These are phyloP conservation scores for Aspergillus sp. DNA, from an alignment of 2,329 filamentous ascomycete genomes.

Conservation along the genomic window DNA sequence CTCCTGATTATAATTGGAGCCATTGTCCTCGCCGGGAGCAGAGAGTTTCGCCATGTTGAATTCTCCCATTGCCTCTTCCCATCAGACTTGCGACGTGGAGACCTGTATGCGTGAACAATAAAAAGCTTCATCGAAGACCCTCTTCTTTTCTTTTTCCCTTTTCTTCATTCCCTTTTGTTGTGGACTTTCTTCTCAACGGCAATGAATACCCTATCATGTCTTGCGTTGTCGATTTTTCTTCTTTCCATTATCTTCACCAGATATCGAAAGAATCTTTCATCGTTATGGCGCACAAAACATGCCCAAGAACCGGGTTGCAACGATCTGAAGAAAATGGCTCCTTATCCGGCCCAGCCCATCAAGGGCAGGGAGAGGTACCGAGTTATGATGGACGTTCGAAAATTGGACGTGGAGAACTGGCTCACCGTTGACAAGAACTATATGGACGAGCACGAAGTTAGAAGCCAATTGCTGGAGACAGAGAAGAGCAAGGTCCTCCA, in stretches of 20 bases:
- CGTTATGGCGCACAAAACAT: conserved; percentile 13
- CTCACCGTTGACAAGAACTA: conserved; percentile 52
- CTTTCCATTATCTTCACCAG: conserved; percentile 31
- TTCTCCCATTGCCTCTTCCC: conserved; percentile 12
- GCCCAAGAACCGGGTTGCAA: conserved; percentile 19
- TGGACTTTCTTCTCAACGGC: conserved; percentile 20
- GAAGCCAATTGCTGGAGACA: conserved; percentile 43
- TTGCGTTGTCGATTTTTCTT: conserved; percentile 32
- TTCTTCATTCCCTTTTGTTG: conserved; percentile 9
- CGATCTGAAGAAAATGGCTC: conserved; percentile 38
- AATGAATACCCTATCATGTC: conserved; percentile 37
- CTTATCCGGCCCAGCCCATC: conserved; percentile 43
- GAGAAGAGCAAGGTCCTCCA: conserved; percentile 48
- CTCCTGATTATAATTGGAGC: conserved; percentile 24
- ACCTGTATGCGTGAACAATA: conserved; percentile 15
- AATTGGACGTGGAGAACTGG: conserved; percentile 51
- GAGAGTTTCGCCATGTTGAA: conserved; percentile 21
- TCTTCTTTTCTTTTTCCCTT: conserved; percentile 13
- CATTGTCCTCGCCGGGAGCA: conserved; percentile 21
- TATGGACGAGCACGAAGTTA: conserved; percentile 46
- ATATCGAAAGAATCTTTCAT: conserved; percentile 24
- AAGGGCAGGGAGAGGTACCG: conserved; percentile 43
- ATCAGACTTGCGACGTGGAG: conserved; percentile 20
- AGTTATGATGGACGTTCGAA: conserved; percentile 52
- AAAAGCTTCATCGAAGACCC: conserved; percentile 17